These are phyloP conservation scores for Penicillium riverlandense DNA, from an alignment of 495 filamentous ascomycete genomes.

Conservation along the genomic window DNA sequence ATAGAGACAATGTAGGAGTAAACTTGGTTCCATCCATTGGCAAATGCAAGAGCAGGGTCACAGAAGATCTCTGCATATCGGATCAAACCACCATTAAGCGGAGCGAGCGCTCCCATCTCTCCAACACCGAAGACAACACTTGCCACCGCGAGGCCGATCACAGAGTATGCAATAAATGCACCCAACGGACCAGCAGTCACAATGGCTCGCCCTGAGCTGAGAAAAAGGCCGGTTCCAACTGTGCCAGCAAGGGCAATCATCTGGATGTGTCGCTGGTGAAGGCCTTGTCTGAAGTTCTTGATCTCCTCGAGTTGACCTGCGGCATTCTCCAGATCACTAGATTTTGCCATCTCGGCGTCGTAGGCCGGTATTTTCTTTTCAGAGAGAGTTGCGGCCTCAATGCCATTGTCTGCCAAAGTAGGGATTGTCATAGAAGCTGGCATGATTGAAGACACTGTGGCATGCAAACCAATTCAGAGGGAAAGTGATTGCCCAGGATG, in stretches of 20 bases:
- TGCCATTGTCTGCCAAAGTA: neutral
- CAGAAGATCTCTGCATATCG: constrained; percentile 18
- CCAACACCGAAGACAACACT: constrained; percentile 16
- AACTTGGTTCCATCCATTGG: constrained; percentile 22
- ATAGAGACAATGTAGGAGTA: constrained; percentile 24
- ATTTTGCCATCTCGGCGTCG: constrained; percentile 1
- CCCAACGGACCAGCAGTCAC: constrained; percentile 54
- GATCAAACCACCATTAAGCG: constrained; percentile 21
- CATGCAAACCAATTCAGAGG: neutral
- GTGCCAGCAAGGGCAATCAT: constrained; percentile 39
- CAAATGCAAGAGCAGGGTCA: constrained; percentile 23
- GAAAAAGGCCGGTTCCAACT: constrained; percentile 23
- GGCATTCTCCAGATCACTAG: neutral
- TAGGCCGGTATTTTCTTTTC: neutral
- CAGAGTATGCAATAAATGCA: constrained; percentile 19
- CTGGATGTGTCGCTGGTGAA: constrained; percentile 21
- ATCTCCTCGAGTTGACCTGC: constrained; percentile 3
- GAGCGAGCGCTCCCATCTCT: constrained; percentile 19
- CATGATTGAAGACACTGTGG: neutral
- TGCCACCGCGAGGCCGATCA: constrained; percentile 13
- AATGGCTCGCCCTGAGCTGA: constrained; percentile 48
- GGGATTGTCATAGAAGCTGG: neutral
- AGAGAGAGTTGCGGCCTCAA: neutral
- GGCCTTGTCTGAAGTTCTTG: constrained; percentile 5
- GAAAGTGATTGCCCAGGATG: neutral